A percentile compares a stretch with the other conserved stretches of the same genome.
These are phyloP conservation scores for Fusarium miscanthi DNA, from an alignment of 2,329 filamentous ascomycete genomes.

Conservation along the genomic window DNA sequence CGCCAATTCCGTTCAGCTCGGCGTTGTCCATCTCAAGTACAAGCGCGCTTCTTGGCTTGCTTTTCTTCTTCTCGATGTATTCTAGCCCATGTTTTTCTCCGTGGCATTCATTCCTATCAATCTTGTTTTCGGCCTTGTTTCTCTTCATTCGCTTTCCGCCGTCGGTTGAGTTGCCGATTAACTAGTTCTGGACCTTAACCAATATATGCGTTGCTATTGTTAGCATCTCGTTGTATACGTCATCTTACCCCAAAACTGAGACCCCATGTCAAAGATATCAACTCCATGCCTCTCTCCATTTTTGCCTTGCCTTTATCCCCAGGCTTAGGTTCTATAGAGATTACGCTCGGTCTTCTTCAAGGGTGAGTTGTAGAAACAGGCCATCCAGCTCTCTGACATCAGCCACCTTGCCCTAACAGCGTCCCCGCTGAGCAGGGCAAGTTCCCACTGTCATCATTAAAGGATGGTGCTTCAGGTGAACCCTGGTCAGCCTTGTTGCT, in stretches of 20 bases:
- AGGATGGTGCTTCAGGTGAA: constrained; percentile 21
- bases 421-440: constrained; percentile 30
- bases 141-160: background rate
- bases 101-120: constrained; percentile 5
- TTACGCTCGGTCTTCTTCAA: background rate
- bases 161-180: background rate
- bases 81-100: constrained; percentile 17
- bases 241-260: background rate
- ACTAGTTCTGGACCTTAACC: background rate
- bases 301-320: constrained; percentile 1
- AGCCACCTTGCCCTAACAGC: constrained; percentile 40
- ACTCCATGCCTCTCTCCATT: background rate
- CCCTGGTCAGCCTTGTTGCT: constrained; percentile 14
- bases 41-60: constrained; percentile 32
- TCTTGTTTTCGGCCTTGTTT: constrained; percentile 10
- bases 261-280: constrained; percentile 4
- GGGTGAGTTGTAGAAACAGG: constrained; percentile 8
- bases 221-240: constrained; percentile 24
- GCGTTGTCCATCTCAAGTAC: constrained; percentile 37
- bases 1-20: constrained; percentile 35
- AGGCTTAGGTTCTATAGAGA: background rate
- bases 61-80: constrained; percentile 26
- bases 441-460: constrained; percentile 37
- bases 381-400: constrained; percentile 47
- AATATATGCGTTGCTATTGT: constrained; percentile 24